A percentile compares a stretch with the other conserved stretches of the same genome.
These are phyloP conservation scores for Neoascochyta sp. DNA, from an alignment of 2,329 filamentous ascomycete genomes.

Conservation along the genomic window DNA sequence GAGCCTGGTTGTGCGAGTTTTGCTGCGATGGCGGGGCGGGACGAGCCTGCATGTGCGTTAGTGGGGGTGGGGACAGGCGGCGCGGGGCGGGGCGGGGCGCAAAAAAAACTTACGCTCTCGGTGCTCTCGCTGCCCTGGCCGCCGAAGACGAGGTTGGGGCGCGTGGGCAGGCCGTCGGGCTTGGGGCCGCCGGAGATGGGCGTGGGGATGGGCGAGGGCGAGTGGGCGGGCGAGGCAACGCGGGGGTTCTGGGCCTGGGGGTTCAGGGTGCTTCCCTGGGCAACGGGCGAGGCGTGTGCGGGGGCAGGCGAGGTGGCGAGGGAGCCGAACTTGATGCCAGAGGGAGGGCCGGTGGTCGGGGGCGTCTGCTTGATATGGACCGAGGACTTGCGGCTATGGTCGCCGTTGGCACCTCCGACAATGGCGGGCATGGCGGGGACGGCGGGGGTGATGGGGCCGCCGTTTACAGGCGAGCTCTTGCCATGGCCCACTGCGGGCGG, in stretches of 20 bases:
- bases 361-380: conserved; percentile 84
- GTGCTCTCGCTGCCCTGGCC: conserved; percentile 69
- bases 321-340: conserved; percentile 75
- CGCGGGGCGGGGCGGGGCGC: conserved; percentile 14
- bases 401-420: conserved; percentile 66
- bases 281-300: conserved; percentile 63
- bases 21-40: conserved; percentile 55
- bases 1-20: conserved; percentile 45
- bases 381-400: conserved; percentile 84
- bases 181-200: conserved; percentile 80
- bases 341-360: conserved; percentile 52
- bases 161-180: conserved; percentile 68
- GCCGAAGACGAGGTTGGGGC: conserved; percentile 72
- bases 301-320: conserved; percentile 60
- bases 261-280: conserved; percentile 57
- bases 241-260: conserved; percentile 60
- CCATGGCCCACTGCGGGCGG: conserved; percentile 52
- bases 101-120: conserved; percentile 70
- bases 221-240: conserved; percentile 78
- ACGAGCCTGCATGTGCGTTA: conserved; percentile 56
- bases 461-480: conserved; percentile 71
- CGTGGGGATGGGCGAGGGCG: conserved; percentile 89
- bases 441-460: conserved; percentile 66
- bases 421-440: conserved; percentile 61
- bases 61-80: conserved; percentile 12